Evolutionary conservation across 164 flowering plant species (phyloP).

Genomic region (Magnolia kwangsiensis): DNA sequence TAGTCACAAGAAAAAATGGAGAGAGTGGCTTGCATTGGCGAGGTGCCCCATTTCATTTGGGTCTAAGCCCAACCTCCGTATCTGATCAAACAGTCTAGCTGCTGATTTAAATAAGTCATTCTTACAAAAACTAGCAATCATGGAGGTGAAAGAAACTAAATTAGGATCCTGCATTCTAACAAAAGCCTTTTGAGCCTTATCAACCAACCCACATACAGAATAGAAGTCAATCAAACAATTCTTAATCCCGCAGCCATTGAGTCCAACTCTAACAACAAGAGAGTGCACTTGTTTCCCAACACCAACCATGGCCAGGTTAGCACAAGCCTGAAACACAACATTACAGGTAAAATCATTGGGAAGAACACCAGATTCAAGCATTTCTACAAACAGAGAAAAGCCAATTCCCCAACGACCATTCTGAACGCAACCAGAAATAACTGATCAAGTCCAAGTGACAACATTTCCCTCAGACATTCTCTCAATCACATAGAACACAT

Average conservation of each 20-base stretch:
- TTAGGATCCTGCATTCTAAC: conserved; percentile 10
- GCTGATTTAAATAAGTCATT: conserved; percentile 8
- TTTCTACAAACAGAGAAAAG: conserved; percentile 9
- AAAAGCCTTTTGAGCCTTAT: conserved; percentile 12
- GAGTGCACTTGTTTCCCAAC: conserved; percentile 18
- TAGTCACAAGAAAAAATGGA: too few species aligned
- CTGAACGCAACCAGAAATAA: conserved; percentile 13
- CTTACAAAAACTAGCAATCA: conserved; percentile 16
- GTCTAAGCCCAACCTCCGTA: conserved; percentile 10
- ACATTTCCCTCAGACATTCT: conserved; percentile 17
- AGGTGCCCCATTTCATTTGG: conserved; percentile 7
- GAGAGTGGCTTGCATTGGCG: too few species aligned
- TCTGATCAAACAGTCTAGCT: conserved; percentile 7
- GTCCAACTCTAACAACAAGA: conserved; percentile 10
- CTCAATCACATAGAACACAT: conserved; percentile 15
- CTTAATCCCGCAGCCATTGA: not conserved
- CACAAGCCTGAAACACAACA: conserved; percentile 20
- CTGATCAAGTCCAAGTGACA: conserved; percentile 21
- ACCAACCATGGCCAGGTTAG: conserved; percentile 5
- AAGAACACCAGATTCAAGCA: conserved; percentile 12
- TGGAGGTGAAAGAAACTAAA: conserved; percentile 17
- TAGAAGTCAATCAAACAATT: conserved; percentile 17
- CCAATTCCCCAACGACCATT: not conserved
- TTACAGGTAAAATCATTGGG: conserved; percentile 17
- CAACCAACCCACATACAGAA: conserved; percentile 11